phyloP scores from a whole-genome alignment of 164 flowering plant genomes.

The Taxillus chinensis region DNA sequence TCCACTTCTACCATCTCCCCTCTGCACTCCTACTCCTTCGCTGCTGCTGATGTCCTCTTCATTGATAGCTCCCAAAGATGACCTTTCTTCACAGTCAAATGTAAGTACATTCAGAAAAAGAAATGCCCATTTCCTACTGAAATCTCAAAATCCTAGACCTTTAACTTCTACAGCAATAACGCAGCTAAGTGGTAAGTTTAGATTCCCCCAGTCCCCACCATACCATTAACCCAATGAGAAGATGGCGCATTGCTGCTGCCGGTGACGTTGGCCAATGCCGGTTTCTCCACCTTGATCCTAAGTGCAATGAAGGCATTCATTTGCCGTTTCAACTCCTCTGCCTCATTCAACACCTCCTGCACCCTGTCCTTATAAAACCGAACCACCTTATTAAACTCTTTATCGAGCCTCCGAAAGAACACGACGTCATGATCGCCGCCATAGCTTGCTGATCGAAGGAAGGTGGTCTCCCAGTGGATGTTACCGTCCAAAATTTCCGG shows the following conservation, averaged over 20 bases:
- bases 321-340: constrained; percentile 48
- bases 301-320: constrained; percentile 71
- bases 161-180: too few relatives aligned
- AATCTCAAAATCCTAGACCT: too few relatives aligned
- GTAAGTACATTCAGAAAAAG: not conserved
- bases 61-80: constrained; percentile 39
- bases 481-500: not conserved
- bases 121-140: too few relatives aligned
- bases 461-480: constrained; percentile 32
- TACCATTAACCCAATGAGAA: too few relatives aligned
- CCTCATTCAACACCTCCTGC: constrained; percentile 43
- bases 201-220: too few relatives aligned
- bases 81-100: constrained; percentile 13
- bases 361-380: constrained; percentile 47
- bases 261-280: constrained; percentile 1
- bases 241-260: too few relatives aligned
- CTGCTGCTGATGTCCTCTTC: constrained; percentile 46
- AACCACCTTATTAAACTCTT: constrained; percentile 60
- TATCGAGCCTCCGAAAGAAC: constrained; percentile 56
- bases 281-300: constrained; percentile 53
- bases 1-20: not conserved
- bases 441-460: constrained; percentile 36
- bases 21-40: constrained; percentile 10
- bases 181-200: too few relatives aligned
- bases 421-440: constrained; percentile 52